phyloP scores from a whole-genome alignment of 2,329 filamentous ascomycete species.

The Fusarium albosuccineum region DNA sequence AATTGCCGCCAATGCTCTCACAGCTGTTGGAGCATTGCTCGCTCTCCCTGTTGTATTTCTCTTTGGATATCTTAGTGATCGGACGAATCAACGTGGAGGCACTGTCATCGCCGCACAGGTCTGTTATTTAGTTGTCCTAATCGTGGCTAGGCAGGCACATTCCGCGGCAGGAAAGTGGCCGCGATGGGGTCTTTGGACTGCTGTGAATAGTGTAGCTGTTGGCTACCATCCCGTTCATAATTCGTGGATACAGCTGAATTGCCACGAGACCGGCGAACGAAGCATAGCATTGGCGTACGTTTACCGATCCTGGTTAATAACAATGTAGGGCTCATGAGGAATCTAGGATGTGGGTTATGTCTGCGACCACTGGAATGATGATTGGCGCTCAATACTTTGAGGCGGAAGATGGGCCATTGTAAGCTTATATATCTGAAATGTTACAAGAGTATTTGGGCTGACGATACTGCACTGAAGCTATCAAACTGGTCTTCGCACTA shows the following conservation, averaged over 20 bases:
- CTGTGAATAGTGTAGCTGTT: slow-evolving; percentile 63
- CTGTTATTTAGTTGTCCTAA: slow-evolving; percentile 8
- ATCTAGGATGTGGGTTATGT: slow-evolving; percentile 61
- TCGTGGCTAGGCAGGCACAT: slow-evolving; percentile 40
- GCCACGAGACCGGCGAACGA: slow-evolving; percentile 49
- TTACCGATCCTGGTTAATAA: background rate
- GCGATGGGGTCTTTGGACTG: slow-evolving; percentile 64
- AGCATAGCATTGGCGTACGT: slow-evolving; percentile 61
- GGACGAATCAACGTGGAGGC: slow-evolving; percentile 49
- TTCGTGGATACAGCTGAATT: slow-evolving; percentile 66
- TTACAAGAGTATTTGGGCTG: background rate
- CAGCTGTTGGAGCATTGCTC: slow-evolving; percentile 56
- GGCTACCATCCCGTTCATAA: slow-evolving; percentile 68
- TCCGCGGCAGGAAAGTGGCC: slow-evolving; percentile 60
- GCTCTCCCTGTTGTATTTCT: slow-evolving; percentile 61
- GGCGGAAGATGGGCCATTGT: slow-evolving; percentile 56
- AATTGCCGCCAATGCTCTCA: slow-evolving; percentile 61
- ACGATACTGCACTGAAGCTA: slow-evolving; percentile 50
- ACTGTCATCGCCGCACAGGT: slow-evolving; percentile 18
- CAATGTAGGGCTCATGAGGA: slow-evolving; percentile 5
- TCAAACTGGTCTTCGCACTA: slow-evolving; percentile 57
- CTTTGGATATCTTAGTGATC: slow-evolving; percentile 62
- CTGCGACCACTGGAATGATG: slow-evolving; percentile 64
- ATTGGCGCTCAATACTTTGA: slow-evolving; percentile 64
- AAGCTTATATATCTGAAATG: slow-evolving; percentile 15